These are phyloP conservation scores for Cladosporium cucumerinum DNA, from an alignment of 2,329 filamentous ascomycete species.

Conservation along the genomic window DNA sequence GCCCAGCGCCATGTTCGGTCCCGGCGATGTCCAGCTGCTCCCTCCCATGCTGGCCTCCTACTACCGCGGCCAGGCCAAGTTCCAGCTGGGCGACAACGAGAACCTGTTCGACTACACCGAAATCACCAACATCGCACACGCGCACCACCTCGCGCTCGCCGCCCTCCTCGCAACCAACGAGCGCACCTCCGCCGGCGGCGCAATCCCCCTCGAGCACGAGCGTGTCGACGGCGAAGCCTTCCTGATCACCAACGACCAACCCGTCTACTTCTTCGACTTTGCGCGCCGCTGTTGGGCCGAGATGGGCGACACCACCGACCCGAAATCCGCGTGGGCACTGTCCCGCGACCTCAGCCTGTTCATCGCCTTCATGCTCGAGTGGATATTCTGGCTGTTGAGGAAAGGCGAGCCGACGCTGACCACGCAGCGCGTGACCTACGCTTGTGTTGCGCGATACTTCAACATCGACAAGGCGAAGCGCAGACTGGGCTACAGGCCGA, in stretches of 20 bases:
- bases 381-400: slow-evolving; percentile 42
- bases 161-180: slow-evolving; percentile 48
- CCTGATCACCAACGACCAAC: slow-evolving; percentile 51
- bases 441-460: slow-evolving; percentile 74
- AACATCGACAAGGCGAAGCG: slow-evolving; percentile 71
- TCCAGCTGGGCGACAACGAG: slow-evolving; percentile 50
- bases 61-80: slow-evolving; percentile 47
- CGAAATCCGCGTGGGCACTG: slow-evolving; percentile 43
- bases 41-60: slow-evolving; percentile 46
- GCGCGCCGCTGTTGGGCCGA: slow-evolving; percentile 46
- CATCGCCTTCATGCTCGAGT: slow-evolving; percentile 45
- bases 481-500: slow-evolving; percentile 65
- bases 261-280: slow-evolving; percentile 52
- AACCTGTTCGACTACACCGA: slow-evolving; percentile 56
- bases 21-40: slow-evolving; percentile 46
- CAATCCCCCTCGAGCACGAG: slow-evolving; percentile 45
- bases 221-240: slow-evolving; percentile 51
- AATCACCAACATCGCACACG: slow-evolving; percentile 51
- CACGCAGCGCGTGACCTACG: slow-evolving; percentile 56
- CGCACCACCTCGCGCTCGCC: slow-evolving; percentile 49
- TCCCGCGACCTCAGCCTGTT: slow-evolving; percentile 40
- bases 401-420: slow-evolving; percentile 47
- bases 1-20: slow-evolving; percentile 51
- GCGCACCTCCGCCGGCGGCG: slow-evolving; percentile 29
- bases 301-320: slow-evolving; percentile 36